Base-by-base conservation (phyloP, 2,329 filamentous ascomycete species). In the Alternaria gansuensis region DNA sequence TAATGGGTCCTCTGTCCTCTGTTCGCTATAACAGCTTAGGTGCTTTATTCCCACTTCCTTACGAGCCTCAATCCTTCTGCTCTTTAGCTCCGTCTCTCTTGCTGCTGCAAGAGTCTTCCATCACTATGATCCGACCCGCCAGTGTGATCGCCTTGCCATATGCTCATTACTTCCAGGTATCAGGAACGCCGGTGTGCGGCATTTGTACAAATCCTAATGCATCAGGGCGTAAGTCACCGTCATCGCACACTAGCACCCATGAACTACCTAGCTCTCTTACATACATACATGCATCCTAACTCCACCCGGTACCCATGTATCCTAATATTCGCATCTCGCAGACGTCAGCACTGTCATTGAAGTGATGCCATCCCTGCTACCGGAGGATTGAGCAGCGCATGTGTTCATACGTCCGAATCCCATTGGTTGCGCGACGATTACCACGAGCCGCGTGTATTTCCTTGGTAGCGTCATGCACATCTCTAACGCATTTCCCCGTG, bases 371-470 rank as follows among this genome's bases (percentile, higher is more conserved):
- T 39, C 33, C 48, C 31, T 50, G 48, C 48, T 50, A 14, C 34
- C 34, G 24, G 17, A 33, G n/a, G 40, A 39, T 26, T 41, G 33
- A 11, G 24, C 44, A 34, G 36, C 21, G 31, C 44, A 48, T 48
- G 31, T 48, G 44, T 24, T 48, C 21, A 48, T 21, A 34, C n/a
- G 31, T 8, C 21, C 21, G 44, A 17, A 26, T 31, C 14, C 21
- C 37, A 44, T 44, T 37, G 34, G 44, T 24, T 33, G 31, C 44
- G 29, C 31, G 44, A 48, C 44, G 29, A 13, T 36, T 48, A 37
- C 34, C 36, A 55, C 37, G 13, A 49, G 53, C 53, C 44, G 53
- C 53, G n/a, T 31, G 23, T 56, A 49, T 36, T n/a, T 23, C 21
- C 23, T 36, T 31, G 21, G 31, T 26, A 34, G 40, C 40, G 36